These are phyloP conservation scores for Erysimum cheiri DNA, from an alignment of 441 rosid genomes.

Conservation along the genomic window DNA sequence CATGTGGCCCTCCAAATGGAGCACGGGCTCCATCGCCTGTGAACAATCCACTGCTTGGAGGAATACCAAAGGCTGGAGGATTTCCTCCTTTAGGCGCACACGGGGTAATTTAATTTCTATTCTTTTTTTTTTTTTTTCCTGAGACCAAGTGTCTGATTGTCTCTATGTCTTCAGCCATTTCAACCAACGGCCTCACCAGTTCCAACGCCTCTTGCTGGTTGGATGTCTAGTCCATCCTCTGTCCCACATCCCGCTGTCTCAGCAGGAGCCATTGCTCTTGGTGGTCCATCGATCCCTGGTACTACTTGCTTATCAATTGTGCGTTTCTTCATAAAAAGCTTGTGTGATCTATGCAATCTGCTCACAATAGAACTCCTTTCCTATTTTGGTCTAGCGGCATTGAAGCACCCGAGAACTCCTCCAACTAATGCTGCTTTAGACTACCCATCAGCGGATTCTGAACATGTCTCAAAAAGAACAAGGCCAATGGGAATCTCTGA, in stretches of 20 bases:
- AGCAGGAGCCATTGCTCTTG: conserved; percentile 88
- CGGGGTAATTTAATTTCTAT: conserved; percentile 57
- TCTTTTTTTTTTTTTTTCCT: not conserved
- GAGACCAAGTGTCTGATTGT: conserved; percentile 47
- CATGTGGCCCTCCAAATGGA: conserved; percentile 94
- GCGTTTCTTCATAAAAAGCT: not conserved
- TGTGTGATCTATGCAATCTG: conserved; percentile 19
- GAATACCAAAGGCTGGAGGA: conserved; percentile 89
- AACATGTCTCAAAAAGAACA: conserved; percentile 82
- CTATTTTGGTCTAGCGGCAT: conserved; percentile 56
- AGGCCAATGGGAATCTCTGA: conserved; percentile 90
- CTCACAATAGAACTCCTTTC: conserved; percentile 13
- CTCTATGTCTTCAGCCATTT: conserved; percentile 71
- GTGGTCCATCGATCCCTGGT: conserved; percentile 87
- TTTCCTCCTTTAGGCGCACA: conserved; percentile 94
- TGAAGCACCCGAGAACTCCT: conserved; percentile 94
- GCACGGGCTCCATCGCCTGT: conserved; percentile 96
- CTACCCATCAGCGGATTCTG: conserved; percentile 89
- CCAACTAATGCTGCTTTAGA: conserved; percentile 80
- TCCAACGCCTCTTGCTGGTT: conserved; percentile 91
- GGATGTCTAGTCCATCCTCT: conserved; percentile 95
- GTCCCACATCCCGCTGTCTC: conserved; percentile 89
- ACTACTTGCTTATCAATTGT: conserved; percentile 27
- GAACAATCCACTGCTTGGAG: conserved; percentile 83
- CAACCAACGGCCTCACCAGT: conserved; percentile 81